Base-by-base conservation (phyloP, 257 asterid genomes). In the Solanum chilense region DNA sequence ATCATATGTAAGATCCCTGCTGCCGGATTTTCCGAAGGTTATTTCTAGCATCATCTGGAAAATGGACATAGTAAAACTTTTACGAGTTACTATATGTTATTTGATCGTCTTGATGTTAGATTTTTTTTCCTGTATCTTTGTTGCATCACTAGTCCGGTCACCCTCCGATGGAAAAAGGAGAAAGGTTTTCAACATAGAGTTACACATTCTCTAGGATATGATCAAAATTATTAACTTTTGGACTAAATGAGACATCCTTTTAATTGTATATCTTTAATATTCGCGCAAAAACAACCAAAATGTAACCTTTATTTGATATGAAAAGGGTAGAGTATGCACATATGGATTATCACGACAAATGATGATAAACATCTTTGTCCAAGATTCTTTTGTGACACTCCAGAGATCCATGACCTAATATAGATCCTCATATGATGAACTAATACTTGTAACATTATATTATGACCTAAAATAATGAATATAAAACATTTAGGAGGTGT, bases 121-220 rank as follows among this genome's bases (percentile, higher is more conserved):
- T 16, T 31, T 69, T 15, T 15, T 20, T 7, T 1, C n/a, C 3
- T 56, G 5, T 20, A 20, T 56, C 7, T 56, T 56, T 7, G 25
- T 56, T 56, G 64, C 64, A 7, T 56, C 39, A 56, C 64, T 20
- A 20, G 25, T 56, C 64, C 25, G 5, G 25, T 11, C n/a, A 4
- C 20, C 64, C 25, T 56, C 12, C 2, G 2, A 20, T 3, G 77
- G 25, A 76, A 76, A 76, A 76, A 13, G n/a, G 60, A 42, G 60
- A 42, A 76, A 92, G 90, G 85, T 92, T 93, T 87, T 93, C 95
- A 42, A 88, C 56, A 27, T 90, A 92, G 64, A 87, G 35, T 6
- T 14, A 37, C 12, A 42, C 84, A 13, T 47, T 85, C 71, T n/a
- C 16, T 52, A 29, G 71, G 27, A 8, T 69, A 88, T 6, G 41